Percentiles rank a stretch among this genome's conserved stretches.
Conservation (phyloP, 2,329 filamentous ascomycete species). For the Alternaria atra region DNA sequence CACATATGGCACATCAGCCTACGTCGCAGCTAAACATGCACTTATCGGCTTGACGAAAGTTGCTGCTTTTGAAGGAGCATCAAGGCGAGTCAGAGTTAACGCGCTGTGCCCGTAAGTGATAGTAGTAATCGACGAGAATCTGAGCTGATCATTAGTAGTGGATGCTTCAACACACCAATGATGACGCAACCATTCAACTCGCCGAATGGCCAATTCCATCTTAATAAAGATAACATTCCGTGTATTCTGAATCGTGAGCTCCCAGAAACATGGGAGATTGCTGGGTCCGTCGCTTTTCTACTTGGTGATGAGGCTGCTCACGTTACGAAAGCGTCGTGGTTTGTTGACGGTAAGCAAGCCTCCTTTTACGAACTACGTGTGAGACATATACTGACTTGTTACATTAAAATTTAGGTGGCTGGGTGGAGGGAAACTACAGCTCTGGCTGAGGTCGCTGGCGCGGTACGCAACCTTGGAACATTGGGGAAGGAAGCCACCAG, state of each 20-base stretch:
- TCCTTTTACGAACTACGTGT: too few species aligned
- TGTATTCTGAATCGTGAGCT: slow-evolving; percentile 8
- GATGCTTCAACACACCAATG: slow-evolving; percentile 7
- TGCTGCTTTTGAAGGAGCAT: slow-evolving; percentile 47
- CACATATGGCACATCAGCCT: slow-evolving; percentile 54
- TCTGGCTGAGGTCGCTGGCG: not conserved
- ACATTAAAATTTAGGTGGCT: not conserved
- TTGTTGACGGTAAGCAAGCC: not conserved
- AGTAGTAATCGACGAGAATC: too few species aligned
- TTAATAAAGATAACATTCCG: slow-evolving; percentile 7
- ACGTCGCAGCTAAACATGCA: slow-evolving; percentile 50
- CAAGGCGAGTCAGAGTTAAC: slow-evolving; percentile 27
- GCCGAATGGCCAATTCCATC: not conserved
- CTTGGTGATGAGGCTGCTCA: slow-evolving; percentile 5
- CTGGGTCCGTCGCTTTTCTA: slow-evolving; percentile 3
- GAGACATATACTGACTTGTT: too few species aligned
- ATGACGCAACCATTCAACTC: slow-evolving; percentile 7
- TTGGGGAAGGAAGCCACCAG: not conserved
- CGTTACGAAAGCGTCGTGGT: slow-evolving; percentile 10
- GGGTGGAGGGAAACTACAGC: not conserved
- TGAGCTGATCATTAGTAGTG: not conserved
- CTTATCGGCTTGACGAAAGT: slow-evolving; percentile 50
- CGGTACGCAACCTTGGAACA: not conserved
- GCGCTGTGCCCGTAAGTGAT: slow-evolving; percentile 22
- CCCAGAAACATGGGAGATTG: slow-evolving; percentile 9